Conservation (phyloP, 306 rosid species). For the Fragaria vesca region DNA sequence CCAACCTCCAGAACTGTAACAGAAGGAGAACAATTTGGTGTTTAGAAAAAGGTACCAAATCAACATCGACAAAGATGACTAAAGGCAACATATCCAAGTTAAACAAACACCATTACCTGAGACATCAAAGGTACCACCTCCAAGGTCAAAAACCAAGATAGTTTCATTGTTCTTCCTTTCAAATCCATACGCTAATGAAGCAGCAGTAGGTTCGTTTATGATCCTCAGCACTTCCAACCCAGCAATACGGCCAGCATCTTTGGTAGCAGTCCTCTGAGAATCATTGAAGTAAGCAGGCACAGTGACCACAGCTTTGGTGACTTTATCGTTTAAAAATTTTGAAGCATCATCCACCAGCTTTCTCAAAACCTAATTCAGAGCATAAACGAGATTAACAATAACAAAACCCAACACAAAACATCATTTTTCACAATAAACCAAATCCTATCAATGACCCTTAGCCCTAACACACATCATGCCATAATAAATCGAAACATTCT, state of each 20-base stretch:
- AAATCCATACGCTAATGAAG: constrained; percentile 93
- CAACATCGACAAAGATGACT: background rate
- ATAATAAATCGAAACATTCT: too few species aligned
- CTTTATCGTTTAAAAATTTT: constrained; percentile 91
- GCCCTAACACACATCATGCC: too few species aligned
- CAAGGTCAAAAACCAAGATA: constrained; percentile 94
- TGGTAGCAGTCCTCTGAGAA: constrained; percentile 97
- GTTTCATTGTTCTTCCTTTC: constrained; percentile 94
- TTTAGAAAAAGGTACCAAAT: background rate
- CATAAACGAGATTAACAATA: background rate
- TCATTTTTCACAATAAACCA: background rate
- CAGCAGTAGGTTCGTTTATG: constrained; percentile 95
- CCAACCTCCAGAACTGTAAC: constrained; percentile 86
- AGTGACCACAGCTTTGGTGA: constrained; percentile 93
- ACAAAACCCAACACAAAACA: background rate
- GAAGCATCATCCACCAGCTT: constrained; percentile 99
- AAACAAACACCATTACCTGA: constrained; percentile 50
- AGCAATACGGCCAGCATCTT: constrained; percentile 99
- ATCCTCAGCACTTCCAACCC: constrained; percentile 94
- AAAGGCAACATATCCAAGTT: background rate
- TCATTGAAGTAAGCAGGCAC: constrained; percentile 99
- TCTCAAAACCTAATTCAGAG: constrained; percentile 60
- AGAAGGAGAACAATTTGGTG: background rate
- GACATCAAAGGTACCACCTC: constrained; percentile 98
- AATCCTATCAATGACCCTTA: background rate